Evolutionary conservation across 2,329 filamentous ascomycete species (phyloP), one percentile per base, ranked within the genome.

Genomic region (Aspergillus sp.): DNA sequence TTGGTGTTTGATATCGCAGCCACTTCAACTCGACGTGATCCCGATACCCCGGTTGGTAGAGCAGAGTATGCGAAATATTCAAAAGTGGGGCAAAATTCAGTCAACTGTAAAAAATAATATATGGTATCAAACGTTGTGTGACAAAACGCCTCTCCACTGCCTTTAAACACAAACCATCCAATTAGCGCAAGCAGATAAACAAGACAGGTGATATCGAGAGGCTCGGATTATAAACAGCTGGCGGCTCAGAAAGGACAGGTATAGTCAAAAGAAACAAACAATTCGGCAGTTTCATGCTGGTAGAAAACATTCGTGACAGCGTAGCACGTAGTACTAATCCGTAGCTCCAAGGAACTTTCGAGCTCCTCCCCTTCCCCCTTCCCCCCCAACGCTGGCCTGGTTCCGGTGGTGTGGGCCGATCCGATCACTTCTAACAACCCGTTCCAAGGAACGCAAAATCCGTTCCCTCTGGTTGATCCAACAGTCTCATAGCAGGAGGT

Each of bases 381-480:
- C 27, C 9, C 21, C 15, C 17, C 14, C 40, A 4, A 44, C 43
- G n/a, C 19, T 45, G 31, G 31, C 25, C 27, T 39, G 19, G 49
- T 39, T 41, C 46, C 35, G 35, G 27, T 35, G 35, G 27, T 17
- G 37, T 39, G 48, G 25, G 41, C 48, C 39, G 54, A 50, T 12
- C 39, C 27, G 23, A 11, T 11, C 27, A 21, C 23, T 11, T n/a
- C 27, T 19, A 27, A 72, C 64, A 75, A 31, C 72, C 71, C 56
- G 74, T 70, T 40, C 73, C 73, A 57, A 76, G 62, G 64, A 75
- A 76, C 6, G 68, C 64, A 73, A 73, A 76, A 66, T 76, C 73
- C 51, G 73, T 75, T 59, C 73, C 73, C 59, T 75, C 73, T 56
- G 72, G 67, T 62, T 73, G 72, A 52, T 73, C 71, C 57, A 75